These are phyloP conservation scores for Sodiomyces alkalinus DNA, from an alignment of 2,329 filamentous ascomycete species.

Conservation along the genomic window DNA sequence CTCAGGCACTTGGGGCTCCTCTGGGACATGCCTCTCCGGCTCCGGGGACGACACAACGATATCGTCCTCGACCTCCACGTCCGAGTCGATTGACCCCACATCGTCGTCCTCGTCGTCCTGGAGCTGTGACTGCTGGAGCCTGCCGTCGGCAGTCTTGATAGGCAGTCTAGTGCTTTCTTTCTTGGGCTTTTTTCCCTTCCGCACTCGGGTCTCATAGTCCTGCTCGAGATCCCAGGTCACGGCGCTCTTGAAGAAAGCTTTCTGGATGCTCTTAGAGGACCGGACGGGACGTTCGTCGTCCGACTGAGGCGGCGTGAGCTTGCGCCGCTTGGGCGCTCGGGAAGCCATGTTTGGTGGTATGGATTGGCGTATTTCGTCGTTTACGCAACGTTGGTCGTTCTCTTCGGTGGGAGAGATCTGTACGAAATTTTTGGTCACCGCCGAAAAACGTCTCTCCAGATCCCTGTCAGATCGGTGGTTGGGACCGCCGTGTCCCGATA, in stretches of 20 bases:
- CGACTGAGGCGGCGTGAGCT: conserved; percentile 35
- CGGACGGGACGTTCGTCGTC: conserved; percentile 23
- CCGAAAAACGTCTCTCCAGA: too few relatives aligned
- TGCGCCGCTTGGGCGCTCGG: conserved; percentile 40
- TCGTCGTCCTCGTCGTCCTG: conserved; percentile 43
- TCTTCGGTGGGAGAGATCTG: conserved; percentile 9
- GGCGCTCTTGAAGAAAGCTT: conserved; percentile 57
- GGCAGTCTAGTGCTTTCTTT: conserved; percentile 63
- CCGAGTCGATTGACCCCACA: conserved; percentile 42
- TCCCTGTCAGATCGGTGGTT: conserved; percentile 3
- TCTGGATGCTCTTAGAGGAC: conserved; percentile 29
- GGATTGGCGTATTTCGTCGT: too few relatives aligned
- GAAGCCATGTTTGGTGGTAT: conserved; percentile 23
- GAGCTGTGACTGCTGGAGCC: conserved; percentile 44
- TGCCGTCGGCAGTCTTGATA: conserved; percentile 72
- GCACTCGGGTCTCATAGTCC: conserved; percentile 68
- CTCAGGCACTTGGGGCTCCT: conserved; percentile 51
- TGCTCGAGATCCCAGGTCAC: conserved; percentile 84
- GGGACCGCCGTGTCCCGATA: not conserved
- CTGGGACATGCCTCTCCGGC: conserved; percentile 28
- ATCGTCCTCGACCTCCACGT: conserved; percentile 44
- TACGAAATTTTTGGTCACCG: conserved; percentile 6
- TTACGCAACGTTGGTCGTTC: too few relatives aligned
- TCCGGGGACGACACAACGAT: conserved; percentile 33
- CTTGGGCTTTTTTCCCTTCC: conserved; percentile 59